Evolutionary conservation across 768 basidiomycete species (phyloP).

Genomic region (Hericium erinaceus): DNA sequence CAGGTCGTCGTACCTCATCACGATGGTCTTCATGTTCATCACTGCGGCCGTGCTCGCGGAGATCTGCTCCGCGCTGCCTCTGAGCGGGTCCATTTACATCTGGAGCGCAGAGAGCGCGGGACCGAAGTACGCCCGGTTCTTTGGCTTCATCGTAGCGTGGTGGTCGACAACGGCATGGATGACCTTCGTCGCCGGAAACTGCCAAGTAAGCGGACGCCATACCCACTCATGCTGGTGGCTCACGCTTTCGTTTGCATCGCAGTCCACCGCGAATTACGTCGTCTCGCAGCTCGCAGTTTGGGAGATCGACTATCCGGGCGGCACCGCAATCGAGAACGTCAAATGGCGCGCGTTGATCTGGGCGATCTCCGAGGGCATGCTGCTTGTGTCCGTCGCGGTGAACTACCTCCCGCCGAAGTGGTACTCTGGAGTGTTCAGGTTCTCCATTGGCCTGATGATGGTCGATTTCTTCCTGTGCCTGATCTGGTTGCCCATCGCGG

Average conservation of each 20-base stretch:
- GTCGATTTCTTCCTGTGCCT: conserved; percentile 82
- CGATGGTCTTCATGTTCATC: conserved; percentile 80
- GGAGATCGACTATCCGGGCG: conserved; percentile 78
- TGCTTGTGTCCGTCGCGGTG: conserved; percentile 65
- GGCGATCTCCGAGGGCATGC: conserved; percentile 67
- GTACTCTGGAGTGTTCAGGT: conserved; percentile 72
- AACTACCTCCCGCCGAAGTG: conserved; percentile 75
- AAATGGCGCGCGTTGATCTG: conserved; percentile 85
- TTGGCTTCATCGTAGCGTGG: conserved; percentile 88
- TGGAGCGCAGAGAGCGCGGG: conserved; percentile 94
- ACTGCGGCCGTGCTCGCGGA: conserved; percentile 84
- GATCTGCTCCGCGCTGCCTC: conserved; percentile 79
- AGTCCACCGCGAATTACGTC: conserved; percentile 87
- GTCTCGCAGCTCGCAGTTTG: conserved; percentile 78
- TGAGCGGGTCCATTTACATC: conserved; percentile 89
- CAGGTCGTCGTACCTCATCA: conserved; percentile 81
- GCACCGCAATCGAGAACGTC: conserved; percentile 55
- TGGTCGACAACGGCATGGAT: conserved; percentile 96
- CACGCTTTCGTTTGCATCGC: neutral
- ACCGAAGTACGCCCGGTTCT: conserved; percentile 74
- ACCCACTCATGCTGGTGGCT: neutral
- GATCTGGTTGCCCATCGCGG: conserved; percentile 91
- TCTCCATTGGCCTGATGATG: conserved; percentile 66
- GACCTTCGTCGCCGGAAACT: conserved; percentile 85
- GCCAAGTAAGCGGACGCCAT: conserved; percentile 45